A percentile compares a stretch with the other conserved stretches of the same genome.
Conservation (phyloP, 805 yeast species). For the Saturnispora halmiae region DNA sequence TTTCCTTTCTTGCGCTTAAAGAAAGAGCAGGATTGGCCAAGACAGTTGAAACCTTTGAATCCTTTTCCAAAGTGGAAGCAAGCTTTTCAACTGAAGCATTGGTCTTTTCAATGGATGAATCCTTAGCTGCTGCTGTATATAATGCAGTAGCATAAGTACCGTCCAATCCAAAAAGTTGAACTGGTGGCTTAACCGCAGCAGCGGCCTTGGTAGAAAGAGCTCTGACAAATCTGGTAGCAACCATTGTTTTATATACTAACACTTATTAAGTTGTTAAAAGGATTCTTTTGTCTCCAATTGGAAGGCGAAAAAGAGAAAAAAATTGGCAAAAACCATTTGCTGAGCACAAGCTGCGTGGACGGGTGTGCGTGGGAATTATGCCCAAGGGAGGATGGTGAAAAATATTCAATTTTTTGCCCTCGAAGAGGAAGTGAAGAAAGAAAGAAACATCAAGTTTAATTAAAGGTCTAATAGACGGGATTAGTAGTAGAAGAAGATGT, state of each 20-base stretch:
- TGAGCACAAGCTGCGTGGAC: background rate
- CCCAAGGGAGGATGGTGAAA: constrained; percentile 1
- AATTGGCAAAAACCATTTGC: background rate
- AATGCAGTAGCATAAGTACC: constrained; percentile 97
- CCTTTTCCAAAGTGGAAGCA: constrained; percentile 46
- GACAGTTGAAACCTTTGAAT: constrained; percentile 51
- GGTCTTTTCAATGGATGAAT: constrained; percentile 57
- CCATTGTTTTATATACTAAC: constrained; percentile 34
- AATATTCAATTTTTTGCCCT: too few species aligned
- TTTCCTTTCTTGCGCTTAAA: constrained; percentile 58
- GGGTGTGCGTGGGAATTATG: background rate
- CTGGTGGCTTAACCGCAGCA: constrained; percentile 61
- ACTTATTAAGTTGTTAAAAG: background rate
- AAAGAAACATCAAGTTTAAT: too few species aligned
- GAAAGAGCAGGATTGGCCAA: constrained; percentile 81
- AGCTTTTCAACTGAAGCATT: constrained; percentile 60
- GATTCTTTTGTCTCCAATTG: background rate
- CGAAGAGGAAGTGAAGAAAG: too few species aligned
- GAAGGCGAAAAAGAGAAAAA: background rate
- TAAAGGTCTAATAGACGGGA: too few species aligned
- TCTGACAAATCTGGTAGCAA: constrained; percentile 56
- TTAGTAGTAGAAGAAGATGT: too few species aligned
- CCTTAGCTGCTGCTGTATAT: constrained; percentile 83
- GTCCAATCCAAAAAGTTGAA: constrained; percentile 88
- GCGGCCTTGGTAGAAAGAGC: constrained; percentile 57